Evolutionary conservation across 306 rosid genomes (phyloP).

Genomic region (Chamaecrista fasciculata): DNA sequence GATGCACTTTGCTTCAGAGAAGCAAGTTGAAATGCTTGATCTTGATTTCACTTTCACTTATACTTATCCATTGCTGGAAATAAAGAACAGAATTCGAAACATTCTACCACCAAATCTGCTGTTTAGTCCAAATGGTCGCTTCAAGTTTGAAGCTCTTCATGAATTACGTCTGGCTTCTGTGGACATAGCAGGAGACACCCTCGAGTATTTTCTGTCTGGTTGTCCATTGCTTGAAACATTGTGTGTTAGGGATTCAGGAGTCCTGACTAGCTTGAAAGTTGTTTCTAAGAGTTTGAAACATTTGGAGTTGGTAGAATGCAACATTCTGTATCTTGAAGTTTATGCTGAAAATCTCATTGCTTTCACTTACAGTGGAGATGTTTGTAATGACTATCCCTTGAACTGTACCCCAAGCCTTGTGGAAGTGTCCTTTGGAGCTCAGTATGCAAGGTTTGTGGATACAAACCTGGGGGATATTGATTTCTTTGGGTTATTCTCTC

Average conservation of each 20-base stretch:
- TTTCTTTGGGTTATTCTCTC: neutral
- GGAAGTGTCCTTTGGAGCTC: constrained; percentile 1
- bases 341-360: constrained; percentile 10
- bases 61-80: neutral
- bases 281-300: constrained; percentile 16
- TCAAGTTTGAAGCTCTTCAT: neutral
- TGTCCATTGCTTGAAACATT: constrained; percentile 19
- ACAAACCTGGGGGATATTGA: neutral
- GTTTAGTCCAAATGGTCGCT: neutral
- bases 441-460: neutral
- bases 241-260: neutral
- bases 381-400: neutral
- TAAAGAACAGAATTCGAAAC: neutral
- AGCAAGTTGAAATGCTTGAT: constrained; percentile 3
- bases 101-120: neutral
- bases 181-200: neutral
- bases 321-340: neutral
- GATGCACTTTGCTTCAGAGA: neutral
- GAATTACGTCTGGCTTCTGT: constrained; percentile 12
- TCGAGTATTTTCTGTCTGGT: neutral
- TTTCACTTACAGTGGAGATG: neutral
- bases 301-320: constrained; percentile 11
- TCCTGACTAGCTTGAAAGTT: neutral
- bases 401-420: neutral
- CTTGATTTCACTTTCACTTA: neutral